Evolutionary conservation across 2,329 filamentous ascomycete genomes (phyloP).

Genomic region (Alternaria longipes): DNA sequence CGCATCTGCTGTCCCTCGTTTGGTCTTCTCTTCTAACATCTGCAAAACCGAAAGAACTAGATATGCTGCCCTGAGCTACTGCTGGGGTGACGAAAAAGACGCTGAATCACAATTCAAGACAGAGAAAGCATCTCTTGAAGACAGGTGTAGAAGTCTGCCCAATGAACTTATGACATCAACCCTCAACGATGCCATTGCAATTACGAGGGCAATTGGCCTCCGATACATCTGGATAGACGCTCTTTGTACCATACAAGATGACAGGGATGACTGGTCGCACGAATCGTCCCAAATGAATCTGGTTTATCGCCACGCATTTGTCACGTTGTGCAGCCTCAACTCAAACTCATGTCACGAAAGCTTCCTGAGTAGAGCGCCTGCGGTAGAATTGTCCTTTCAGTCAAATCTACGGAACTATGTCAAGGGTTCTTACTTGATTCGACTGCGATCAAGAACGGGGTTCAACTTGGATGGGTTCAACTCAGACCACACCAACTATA

Average conservation of each 20-base stretch:
- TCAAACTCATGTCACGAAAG: neutral
- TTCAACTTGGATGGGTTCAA: too few species aligned
- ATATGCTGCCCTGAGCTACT: neutral
- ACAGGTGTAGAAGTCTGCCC: neutral
- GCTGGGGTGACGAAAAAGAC: neutral
- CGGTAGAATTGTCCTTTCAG: rapidly evolving
- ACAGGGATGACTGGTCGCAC: too few species aligned
- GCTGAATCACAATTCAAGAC: neutral
- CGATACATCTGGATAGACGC: too few species aligned
- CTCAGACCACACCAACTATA: too few species aligned
- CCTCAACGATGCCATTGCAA: neutral
- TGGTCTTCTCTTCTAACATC: neutral
- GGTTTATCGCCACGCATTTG: too few species aligned
- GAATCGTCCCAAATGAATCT: too few species aligned
- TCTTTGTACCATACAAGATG: too few species aligned
- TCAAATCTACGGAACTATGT: rapidly evolving
- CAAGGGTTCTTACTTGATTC: neutral
- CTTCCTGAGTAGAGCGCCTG: neutral
- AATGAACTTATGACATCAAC: neutral
- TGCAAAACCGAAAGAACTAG: too few species aligned
- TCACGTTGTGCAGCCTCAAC: neutral
- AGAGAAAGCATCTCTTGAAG: neutral
- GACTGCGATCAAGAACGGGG: neutral
- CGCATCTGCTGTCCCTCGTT: rapidly evolving
- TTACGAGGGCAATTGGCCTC: too few species aligned